phyloP scores from a whole-genome alignment of 208 protist genomes.

The Crithidia brevicula region DNA sequence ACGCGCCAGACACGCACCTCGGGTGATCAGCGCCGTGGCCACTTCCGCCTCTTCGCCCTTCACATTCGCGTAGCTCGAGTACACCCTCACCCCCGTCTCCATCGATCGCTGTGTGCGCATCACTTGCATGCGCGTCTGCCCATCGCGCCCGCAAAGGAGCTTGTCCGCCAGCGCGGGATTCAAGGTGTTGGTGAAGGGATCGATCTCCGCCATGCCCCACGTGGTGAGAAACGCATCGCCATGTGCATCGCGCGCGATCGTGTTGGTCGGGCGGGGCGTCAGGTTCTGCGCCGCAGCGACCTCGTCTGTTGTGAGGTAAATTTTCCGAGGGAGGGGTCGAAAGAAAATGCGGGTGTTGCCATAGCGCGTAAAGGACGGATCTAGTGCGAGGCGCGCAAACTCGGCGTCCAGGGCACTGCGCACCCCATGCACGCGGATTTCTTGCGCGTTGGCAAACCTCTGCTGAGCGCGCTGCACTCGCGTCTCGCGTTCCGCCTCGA shows the following conservation, averaged over 20 bases:
- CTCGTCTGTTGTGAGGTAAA: slow-evolving; percentile 17
- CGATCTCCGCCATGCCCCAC: slow-evolving; percentile 21
- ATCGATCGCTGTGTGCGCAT: slow-evolving; percentile 12
- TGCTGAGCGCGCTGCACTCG: background rate
- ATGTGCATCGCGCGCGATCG: slow-evolving; percentile 20
- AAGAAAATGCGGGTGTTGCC: slow-evolving; percentile 40
- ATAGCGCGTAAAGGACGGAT: slow-evolving; percentile 39
- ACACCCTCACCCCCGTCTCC: slow-evolving; percentile 9
- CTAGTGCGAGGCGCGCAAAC: slow-evolving; percentile 21
- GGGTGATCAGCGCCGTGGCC: background rate
- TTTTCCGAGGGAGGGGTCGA: slow-evolving; percentile 30
- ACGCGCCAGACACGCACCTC: slow-evolving; percentile 21
- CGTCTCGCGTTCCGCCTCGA: background rate
- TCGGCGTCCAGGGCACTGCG: slow-evolving; percentile 21
- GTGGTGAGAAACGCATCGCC: slow-evolving; percentile 19
- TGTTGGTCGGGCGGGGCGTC: background rate
- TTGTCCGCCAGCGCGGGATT: background rate
- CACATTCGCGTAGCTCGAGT: slow-evolving; percentile 5
- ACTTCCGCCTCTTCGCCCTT: background rate
- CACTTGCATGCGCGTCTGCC: slow-evolving; percentile 12
- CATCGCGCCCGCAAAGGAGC: background rate
- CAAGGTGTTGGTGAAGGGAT: slow-evolving; percentile 13
- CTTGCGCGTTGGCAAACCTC: background rate
- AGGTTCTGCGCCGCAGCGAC: background rate
- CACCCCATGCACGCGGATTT: background rate